Percentiles rank a stretch among this genome's conserved stretches.
Evolutionary conservation across 768 basidiomycete species (phyloP).

Genomic region (Pholiota conissans): DNA sequence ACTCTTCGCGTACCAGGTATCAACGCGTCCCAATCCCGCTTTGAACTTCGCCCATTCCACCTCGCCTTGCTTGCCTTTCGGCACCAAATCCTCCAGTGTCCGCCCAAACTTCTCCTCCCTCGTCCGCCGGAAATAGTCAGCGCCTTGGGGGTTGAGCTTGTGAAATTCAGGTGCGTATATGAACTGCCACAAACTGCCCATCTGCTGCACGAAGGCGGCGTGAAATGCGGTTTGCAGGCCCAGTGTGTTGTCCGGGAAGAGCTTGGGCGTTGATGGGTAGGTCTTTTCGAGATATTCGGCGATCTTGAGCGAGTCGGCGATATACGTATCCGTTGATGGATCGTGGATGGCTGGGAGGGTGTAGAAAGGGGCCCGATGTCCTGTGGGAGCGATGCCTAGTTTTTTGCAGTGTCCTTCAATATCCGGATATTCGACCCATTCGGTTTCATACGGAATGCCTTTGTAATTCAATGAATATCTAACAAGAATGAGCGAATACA

Average conservation of each 20-base stretch:
- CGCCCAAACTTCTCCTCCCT: conserved; percentile 32
- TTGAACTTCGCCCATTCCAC: conserved; percentile 38
- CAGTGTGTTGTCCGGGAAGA: conserved; percentile 34
- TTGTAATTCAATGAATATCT: conserved; percentile 38
- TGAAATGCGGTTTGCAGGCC: conserved; percentile 41
- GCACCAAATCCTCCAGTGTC: conserved; percentile 35
- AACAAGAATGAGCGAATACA: background rate
- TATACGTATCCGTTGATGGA: conserved; percentile 32
- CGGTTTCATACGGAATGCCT: conserved; percentile 41
- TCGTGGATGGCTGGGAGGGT: conserved; percentile 55
- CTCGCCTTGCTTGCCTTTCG: conserved; percentile 27
- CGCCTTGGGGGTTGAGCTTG: conserved; percentile 22
- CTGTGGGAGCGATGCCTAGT: conserved; percentile 36
- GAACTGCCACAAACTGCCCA: conserved; percentile 19
- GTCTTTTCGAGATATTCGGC: conserved; percentile 50
- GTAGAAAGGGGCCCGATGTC: conserved; percentile 35
- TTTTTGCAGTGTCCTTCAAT: conserved; percentile 36
- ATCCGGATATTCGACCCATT: conserved; percentile 54
- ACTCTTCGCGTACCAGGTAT: conserved; percentile 29
- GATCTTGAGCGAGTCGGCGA: conserved; percentile 47
- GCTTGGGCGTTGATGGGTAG: conserved; percentile 42
- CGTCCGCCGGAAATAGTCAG: conserved; percentile 35
- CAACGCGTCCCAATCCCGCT: conserved; percentile 27
- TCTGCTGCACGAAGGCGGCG: conserved; percentile 15
- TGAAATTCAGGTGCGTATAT: conserved; percentile 17